Evolutionary conservation across 1,284 basidiomycete genomes (phyloP), one percentile per base, ranked within the genome.

Genomic region (Papiliotrema terrestris): DNA sequence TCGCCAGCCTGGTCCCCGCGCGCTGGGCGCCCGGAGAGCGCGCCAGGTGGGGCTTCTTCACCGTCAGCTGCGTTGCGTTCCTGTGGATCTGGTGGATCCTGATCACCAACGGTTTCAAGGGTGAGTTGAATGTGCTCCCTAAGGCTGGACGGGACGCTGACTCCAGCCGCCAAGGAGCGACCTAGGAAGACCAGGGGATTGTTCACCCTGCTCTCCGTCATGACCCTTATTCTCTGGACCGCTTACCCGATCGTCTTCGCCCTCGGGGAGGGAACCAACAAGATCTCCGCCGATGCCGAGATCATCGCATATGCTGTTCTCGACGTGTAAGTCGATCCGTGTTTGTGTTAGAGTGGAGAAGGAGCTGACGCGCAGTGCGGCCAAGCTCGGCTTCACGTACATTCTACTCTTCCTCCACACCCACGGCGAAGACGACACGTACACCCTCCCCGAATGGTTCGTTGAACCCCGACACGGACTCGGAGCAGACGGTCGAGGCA

Each of bases 301-400:
- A 62, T 72, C 52, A 75, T 77, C 62, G 60, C 64, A 11, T 71
- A 68, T 45, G 74, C 69, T 54, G 57, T 76, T 3, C 62, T 75
- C 15, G 75, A 77, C 48, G 66, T 73, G 67, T 71, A 45, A 62
- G 71, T 69, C 42, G 14, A 39, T 32, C 39, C 20, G 29, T 48
- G n/a, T n/a, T n/a, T n/a, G n/a, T n/a, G n/a, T 35, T 42, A 17
- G 26, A 14, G 8, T 22, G 43, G 23, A 13, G 19, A n/a, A 2
- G 15, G 26, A 25, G 35, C 44, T 47, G 42, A 54, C 52, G 22
- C 36, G 8, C 56, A 73, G 71, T 39, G 54, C 66, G 43, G 61
- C 68, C 54, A 69, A 71, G 59, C 49, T 76, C 55, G 73, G 71
- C 49, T 75, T 75, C 61, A 65, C 66, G 49, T 71, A 63, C 66